Conservation (phyloP, 179 eudicot genomes). For the Gypsophila paniculata region DNA sequence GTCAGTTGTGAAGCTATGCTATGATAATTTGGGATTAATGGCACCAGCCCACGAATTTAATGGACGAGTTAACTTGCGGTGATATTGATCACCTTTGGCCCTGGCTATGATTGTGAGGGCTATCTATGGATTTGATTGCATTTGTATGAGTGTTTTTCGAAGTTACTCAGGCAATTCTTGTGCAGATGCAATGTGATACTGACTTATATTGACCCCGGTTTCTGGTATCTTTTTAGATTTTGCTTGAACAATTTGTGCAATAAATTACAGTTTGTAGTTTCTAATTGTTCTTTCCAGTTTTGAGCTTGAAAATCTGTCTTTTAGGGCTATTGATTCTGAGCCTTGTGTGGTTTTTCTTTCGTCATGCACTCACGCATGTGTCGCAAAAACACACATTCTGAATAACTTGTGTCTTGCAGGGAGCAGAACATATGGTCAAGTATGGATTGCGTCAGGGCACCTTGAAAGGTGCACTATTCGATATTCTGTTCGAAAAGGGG, state of each 20-base stretch:
- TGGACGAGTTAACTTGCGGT: background rate
- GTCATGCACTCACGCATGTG: background rate
- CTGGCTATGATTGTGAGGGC: background rate
- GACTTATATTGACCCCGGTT: background rate
- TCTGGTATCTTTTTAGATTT: background rate
- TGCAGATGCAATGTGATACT: background rate
- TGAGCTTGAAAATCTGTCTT: background rate
- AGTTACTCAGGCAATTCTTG: background rate
- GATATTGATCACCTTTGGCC: background rate
- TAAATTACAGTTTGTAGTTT: background rate
- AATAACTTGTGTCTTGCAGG: constrained; percentile 37
- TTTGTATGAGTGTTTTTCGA: background rate
- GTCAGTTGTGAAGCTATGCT: background rate
- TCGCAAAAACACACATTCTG: constrained; percentile 14
- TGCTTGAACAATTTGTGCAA: constrained; percentile 1
- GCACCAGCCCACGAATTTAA: background rate
- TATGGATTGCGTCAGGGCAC: constrained; percentile 68
- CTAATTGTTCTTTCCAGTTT: background rate
- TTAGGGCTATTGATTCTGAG: constrained; percentile 1
- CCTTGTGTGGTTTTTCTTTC: background rate
- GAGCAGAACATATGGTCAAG: constrained; percentile 51
- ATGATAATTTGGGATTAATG: background rate
- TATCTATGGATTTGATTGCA: background rate
- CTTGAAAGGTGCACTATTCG: constrained; percentile 79
- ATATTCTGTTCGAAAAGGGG: constrained; percentile 58